Conservation (phyloP, 768 basidiomycete species). For the Xanthoconium purpureum region DNA sequence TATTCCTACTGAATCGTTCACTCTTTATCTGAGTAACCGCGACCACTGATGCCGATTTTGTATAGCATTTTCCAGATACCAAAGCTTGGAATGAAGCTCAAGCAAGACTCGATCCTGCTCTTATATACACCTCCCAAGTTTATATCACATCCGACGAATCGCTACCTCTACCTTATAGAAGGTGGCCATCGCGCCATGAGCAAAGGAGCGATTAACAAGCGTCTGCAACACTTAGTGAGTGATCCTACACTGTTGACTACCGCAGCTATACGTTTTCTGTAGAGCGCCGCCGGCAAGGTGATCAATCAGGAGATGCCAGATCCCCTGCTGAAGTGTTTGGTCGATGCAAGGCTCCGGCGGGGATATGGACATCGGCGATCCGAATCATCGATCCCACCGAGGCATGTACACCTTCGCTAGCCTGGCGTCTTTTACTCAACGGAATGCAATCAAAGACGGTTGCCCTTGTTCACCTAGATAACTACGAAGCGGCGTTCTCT, state of each 20-base stretch:
- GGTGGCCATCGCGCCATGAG: too few species aligned
- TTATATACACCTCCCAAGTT: slow-evolving; percentile 95
- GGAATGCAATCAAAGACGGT: slow-evolving; percentile 41
- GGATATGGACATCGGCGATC: slow-evolving; percentile 79
- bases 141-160: slow-evolving; percentile 80
- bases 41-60: slow-evolving; percentile 3
- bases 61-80: slow-evolving; percentile 51
- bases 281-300: slow-evolving; percentile 61
- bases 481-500: too few species aligned
- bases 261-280: neutral
- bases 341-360: slow-evolving; percentile 78
- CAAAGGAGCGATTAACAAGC: too few species aligned
- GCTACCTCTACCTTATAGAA: slow-evolving; percentile 33
- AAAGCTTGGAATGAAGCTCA: too few species aligned
- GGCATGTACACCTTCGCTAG: slow-evolving; percentile 37
- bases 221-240: slow-evolving; percentile 65
- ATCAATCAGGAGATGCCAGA: slow-evolving; percentile 76
- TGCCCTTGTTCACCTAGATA: too few species aligned
- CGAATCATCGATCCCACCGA: slow-evolving; percentile 64
- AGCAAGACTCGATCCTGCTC: slow-evolving; percentile 83
- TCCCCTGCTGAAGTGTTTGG: slow-evolving; percentile 35
- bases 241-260: neutral
- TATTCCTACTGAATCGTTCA: slow-evolving; percentile 46
- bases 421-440: neutral
- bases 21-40: neutral